Base-by-base conservation (phyloP, 495 filamentous ascomycete genomes). In the Chaetomium tenue region DNA sequence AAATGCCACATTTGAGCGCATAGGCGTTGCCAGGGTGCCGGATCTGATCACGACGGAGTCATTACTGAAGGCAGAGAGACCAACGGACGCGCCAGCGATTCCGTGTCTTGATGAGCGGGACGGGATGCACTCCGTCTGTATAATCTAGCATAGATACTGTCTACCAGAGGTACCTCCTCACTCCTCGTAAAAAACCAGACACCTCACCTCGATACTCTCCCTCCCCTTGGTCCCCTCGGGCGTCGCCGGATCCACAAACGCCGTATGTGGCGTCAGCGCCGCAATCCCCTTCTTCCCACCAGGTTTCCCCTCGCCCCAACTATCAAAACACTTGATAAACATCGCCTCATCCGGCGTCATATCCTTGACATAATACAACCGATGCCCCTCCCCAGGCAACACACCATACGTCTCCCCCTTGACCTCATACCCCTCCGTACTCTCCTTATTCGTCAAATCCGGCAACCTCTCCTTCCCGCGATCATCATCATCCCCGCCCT, bases 151-250 rank as follows among this genome's bases (percentile, higher is more conserved):
- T 50, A 37, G 6, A 37, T 53, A 22, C 23, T 15, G 13, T 0
- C 50, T 20, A 37, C 13, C 3, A 30, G 28, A 3, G 11, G 7
- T 46, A 13, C 44, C 44, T 8, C 5, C 44, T 33, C 44, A 63
- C 28, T 73, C 72, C 20, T 80, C 73, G 58, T 81, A 82, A 84
- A 95, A 93, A 2, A 96, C 86, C 76, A 96, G 81, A 55, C 90
- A 89, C 75, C 91, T 78, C 15, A 96, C 90, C 76, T 95, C 91
- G 75, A 97, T 93, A 74, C 91, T 95, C 82, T 95, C 88, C 72
- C 88, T 80, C 26, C 75, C 74, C 67, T 78, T 79, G n/a, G 80
- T 81, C n/a, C 80, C 87, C 64, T 78, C 75, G 3, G 83, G 83
- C 13, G 89, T 92, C 70, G 80, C 78, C 15, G 86, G 85, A 76